phyloP scores from a whole-genome alignment of 345 rosid species.

The Laguncularia racemosa region DNA sequence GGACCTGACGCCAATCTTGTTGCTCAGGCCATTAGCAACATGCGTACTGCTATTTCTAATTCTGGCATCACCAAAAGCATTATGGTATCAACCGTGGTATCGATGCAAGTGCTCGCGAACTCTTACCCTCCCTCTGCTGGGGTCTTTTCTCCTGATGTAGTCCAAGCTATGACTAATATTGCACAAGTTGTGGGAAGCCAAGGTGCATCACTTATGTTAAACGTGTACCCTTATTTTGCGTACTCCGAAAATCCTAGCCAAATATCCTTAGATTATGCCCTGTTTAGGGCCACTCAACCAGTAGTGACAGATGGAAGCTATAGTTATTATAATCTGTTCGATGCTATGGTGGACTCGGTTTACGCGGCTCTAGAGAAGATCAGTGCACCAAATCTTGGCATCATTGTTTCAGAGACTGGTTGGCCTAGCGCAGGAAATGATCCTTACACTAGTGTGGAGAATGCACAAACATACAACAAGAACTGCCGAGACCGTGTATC shows the following conservation, averaged over 20 bases:
- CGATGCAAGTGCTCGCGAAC: conserved; percentile 8
- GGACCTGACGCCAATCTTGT: conserved; percentile 4
- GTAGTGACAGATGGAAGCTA: conserved; percentile 22
- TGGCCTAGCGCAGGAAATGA: conserved; percentile 10
- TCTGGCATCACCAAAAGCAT: conserved; percentile 9
- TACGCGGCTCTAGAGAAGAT: conserved; percentile 19
- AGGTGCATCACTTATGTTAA: conserved; percentile 24
- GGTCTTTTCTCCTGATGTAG: conserved; percentile 10
- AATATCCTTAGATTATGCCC: conserved; percentile 22
- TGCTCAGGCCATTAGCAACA: conserved; percentile 22
- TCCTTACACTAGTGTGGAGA: not conserved
- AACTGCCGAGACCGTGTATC: conserved; percentile 8
- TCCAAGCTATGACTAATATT: conserved; percentile 10
- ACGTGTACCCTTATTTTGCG: conserved; percentile 38
- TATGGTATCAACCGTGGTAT: conserved; percentile 16
- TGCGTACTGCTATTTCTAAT: conserved; percentile 9
- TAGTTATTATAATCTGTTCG: conserved; percentile 24
- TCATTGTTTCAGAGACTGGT: conserved; percentile 8
- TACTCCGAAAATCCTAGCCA: conserved; percentile 15
- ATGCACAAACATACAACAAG: conserved; percentile 9
- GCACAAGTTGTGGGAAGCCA: conserved; percentile 5
- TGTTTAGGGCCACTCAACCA: conserved; percentile 6
- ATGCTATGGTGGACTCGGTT: conserved; percentile 26
- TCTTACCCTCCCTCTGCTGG: conserved; percentile 39
- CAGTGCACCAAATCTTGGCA: not conserved